phyloP scores from a whole-genome alignment of 2,329 filamentous ascomycete species.

The Zymoseptoria ardabiliae region DNA sequence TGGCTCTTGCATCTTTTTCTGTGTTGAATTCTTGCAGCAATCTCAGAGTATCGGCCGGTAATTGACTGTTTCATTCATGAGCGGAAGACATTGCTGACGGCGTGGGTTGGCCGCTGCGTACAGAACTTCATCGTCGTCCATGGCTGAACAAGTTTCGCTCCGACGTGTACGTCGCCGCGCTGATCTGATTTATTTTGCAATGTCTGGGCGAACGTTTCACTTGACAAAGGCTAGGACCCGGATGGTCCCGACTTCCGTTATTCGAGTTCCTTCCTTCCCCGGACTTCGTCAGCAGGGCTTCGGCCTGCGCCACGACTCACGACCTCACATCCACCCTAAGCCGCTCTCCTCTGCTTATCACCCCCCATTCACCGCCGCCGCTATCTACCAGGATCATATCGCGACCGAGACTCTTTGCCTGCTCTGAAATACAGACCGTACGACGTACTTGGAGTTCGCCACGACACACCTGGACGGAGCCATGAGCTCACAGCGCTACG shows the following conservation, averaged over 20 bases:
- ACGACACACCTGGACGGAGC: conserved; percentile 14
- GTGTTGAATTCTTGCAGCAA: conserved; percentile 68
- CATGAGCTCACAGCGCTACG: conserved; percentile 44
- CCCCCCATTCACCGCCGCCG: background rate
- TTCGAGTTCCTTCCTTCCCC: background rate
- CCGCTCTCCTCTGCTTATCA: background rate
- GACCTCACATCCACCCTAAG: background rate
- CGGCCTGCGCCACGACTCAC: background rate
- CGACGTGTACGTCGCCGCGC: background rate
- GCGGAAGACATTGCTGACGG: background rate
- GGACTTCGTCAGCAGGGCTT: conserved; percentile 3
- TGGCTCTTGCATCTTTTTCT: conserved; percentile 60
- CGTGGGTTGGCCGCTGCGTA: conserved; percentile 7
- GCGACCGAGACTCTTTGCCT: background rate
- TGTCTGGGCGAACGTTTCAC: background rate
- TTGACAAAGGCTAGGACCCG: background rate
- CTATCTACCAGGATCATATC: background rate
- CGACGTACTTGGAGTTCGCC: background rate
- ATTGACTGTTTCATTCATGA: conserved; percentile 39
- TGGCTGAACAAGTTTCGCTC: conserved; percentile 3
- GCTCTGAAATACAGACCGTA: background rate
- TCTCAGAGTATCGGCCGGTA: conserved; percentile 59
- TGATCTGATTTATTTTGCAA: background rate
- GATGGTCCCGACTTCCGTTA: background rate
- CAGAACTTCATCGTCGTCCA: conserved; percentile 20